Evolutionary conservation across 192 early-diverging fungal species (phyloP), one percentile per base, ranked within the genome.

Genomic region (Umbelopsis vinacea): DNA sequence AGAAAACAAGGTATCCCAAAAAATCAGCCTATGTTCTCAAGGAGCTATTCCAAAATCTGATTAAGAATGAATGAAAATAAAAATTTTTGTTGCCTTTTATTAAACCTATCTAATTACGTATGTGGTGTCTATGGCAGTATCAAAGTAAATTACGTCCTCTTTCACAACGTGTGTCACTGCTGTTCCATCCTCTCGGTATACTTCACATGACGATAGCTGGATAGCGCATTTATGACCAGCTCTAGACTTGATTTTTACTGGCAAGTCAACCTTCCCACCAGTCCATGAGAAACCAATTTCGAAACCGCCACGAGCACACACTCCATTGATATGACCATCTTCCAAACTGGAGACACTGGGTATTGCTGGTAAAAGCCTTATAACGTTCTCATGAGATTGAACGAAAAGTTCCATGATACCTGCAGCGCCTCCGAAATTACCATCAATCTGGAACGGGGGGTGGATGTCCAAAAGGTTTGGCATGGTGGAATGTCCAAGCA

Each of bases 391-490:
- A 26, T 63, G 57, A 26, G 29, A 37, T 29, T 63, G 57, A 15
- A 63, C 11, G 11, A 63, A 63, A 1, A 63, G 10, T 63, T 63
- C 57, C 0, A 38, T 12, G 37, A 63, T 63, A 22, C 57, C 57
- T 5, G 57, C 57, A 10, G 57, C 37, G 37, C 26, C 57, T 14
- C 57, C 57, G 57, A 63, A 63, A 26, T 63, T 63, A 38, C 57
- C 57, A 26, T 63, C 57, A 22, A 63, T 63, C 57, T 63, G 57
- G 57, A 63, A 63, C 23, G 57, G 57, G 6, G 57, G 57, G 17
- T 63, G 57, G 22, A 37, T 63, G 23, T 63, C 57, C 57, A 63
- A 26, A 17, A 63, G 6, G 17, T 63, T 63, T 14, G 26, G 29
- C 57, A 63, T 29, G 7, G 57, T 63, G 5, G 57, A 63, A 6